phyloP scores from a whole-genome alignment of 1,284 basidiomycete genomes.

The Melampsora larici-populina region DNA sequence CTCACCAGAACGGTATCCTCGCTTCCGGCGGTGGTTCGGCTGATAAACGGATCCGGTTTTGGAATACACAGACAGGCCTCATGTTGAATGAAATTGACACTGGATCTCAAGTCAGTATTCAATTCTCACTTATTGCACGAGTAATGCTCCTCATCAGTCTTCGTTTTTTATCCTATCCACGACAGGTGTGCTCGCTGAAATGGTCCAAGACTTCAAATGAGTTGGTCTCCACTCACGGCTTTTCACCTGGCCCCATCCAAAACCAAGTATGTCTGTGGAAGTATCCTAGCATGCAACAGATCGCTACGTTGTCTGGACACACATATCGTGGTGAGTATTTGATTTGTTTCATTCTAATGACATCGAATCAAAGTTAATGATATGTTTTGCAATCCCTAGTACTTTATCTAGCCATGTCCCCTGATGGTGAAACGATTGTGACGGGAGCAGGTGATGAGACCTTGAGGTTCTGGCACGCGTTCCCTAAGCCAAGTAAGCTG shows the following conservation, averaged over 20 bases:
- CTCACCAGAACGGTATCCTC: conserved; percentile 83
- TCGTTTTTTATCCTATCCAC: conserved; percentile 43
- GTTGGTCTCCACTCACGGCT: conserved; percentile 95
- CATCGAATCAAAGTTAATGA: conserved; percentile 51
- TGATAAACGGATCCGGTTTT: conserved; percentile 88
- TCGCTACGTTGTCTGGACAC: conserved; percentile 90
- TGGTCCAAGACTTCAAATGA: conserved; percentile 93
- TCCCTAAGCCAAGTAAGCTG: conserved; percentile 19
- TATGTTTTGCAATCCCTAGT: conserved; percentile 51
- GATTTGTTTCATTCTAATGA: conserved; percentile 60
- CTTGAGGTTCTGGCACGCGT: conserved; percentile 71
- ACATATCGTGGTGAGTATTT: conserved; percentile 79
- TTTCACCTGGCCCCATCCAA: conserved; percentile 85
- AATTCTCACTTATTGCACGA: background rate
- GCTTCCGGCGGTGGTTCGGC: conserved; percentile 98
- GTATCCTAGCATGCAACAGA: conserved; percentile 87
- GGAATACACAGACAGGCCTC: conserved; percentile 85
- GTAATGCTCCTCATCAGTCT: background rate
- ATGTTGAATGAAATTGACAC: conserved; percentile 68
- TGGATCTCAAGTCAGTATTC: conserved; percentile 65
- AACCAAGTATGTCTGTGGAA: conserved; percentile 99
- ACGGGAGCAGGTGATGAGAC: conserved; percentile 98
- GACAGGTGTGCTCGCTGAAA: conserved; percentile 82
- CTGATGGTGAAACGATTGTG: conserved; percentile 94
- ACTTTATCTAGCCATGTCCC: conserved; percentile 67